Base-by-base conservation (phyloP, 371 early-diverging fungal genomes). In the Nematocida parisii region DNA sequence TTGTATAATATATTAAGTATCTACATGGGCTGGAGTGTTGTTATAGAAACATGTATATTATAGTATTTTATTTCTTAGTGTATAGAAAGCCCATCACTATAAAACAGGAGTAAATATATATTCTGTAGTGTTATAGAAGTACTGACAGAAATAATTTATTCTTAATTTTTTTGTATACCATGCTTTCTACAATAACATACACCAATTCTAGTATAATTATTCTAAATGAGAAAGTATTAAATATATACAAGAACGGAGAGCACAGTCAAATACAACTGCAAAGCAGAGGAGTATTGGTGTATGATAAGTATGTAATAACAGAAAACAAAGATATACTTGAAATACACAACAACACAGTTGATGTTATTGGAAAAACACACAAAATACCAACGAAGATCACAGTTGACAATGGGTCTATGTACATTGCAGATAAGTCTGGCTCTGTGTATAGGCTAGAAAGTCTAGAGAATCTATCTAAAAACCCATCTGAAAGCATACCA, bases 401-500 rank as follows among this genome's bases (percentile, higher is more conserved):
- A 44, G 33, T 22, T 40, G 70, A 46, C 7, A 42, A 40, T 5
- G 33, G 24, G 1, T 44, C 44, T 46, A 22, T 77, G 24, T 77
- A 77, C 47, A 45, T 70, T 24, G 44, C 80, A 54, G 80, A 77
- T 40, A 56, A 70, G 42, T 5, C 40, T 11, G 80, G 80, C 39
- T 42, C 60, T 60, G 80, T 77, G 0, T 77, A 77, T 45, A 27
- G 45, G 44, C 18, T 75, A 18, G 44, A 64, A 7, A 42, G 22
- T 40, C 39, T 42, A 9, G n/a, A 18, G 7, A 39, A 44, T 15
- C 7, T 22, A 33, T 45, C 39, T 42, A 20, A 13, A 42, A 15
- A 0, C n/a, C 57, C 46, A 44, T 6, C 9, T 52, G 75, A 75
- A 60, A 6, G 20, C 11, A 24, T 20, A 7, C 56, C 68, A 24